These are phyloP conservation scores for Athelia sp. DNA, from an alignment of 1,284 basidiomycete species.

Conservation along the genomic window DNA sequence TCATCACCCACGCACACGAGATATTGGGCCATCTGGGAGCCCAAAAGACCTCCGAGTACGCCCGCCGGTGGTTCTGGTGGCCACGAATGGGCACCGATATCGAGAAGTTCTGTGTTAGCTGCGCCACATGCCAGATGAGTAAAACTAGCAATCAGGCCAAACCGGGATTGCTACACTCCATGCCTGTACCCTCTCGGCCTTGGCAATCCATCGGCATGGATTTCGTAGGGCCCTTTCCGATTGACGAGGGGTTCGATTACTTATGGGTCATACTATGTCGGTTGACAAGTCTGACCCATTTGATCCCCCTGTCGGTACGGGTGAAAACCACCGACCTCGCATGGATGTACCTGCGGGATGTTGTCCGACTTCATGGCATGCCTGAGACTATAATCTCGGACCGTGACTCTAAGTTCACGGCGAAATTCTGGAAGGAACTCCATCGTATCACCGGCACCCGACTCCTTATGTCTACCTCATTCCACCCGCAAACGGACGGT, in stretches of 20 bases:
- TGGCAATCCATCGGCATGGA: slow-evolving; percentile 9
- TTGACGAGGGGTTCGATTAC: slow-evolving; percentile 1
- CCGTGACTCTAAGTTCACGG: slow-evolving; percentile 13
- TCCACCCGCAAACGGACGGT: too few species aligned
- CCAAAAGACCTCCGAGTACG: slow-evolving; percentile 18
- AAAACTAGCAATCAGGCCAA: slow-evolving; percentile 7
- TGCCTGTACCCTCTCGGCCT: slow-evolving; percentile 3
- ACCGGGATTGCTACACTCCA: slow-evolving; percentile 5
- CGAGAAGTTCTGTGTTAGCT: slow-evolving; percentile 13
- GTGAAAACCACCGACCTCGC: too few species aligned
- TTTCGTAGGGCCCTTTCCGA: slow-evolving; percentile 8
- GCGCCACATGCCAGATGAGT: slow-evolving; percentile 9
- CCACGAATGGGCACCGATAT: slow-evolving; percentile 15
- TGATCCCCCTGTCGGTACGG: too few species aligned
- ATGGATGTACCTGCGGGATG: too few species aligned
- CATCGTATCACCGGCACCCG: too few species aligned
- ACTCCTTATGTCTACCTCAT: slow-evolving; percentile 7
- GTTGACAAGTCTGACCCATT: too few species aligned
- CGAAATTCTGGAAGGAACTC: too few species aligned
- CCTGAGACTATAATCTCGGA: slow-evolving; percentile 17
- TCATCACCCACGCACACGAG: slow-evolving; percentile 22
- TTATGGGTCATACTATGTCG: slow-evolving; percentile 2
- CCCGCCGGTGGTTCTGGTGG: too few species aligned
- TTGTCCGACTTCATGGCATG: too few species aligned
- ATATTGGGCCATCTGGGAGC: slow-evolving; percentile 19